Base-by-base conservation (phyloP, 1,139 yeast genomes). In the Casaregolazyma lundiana region DNA sequence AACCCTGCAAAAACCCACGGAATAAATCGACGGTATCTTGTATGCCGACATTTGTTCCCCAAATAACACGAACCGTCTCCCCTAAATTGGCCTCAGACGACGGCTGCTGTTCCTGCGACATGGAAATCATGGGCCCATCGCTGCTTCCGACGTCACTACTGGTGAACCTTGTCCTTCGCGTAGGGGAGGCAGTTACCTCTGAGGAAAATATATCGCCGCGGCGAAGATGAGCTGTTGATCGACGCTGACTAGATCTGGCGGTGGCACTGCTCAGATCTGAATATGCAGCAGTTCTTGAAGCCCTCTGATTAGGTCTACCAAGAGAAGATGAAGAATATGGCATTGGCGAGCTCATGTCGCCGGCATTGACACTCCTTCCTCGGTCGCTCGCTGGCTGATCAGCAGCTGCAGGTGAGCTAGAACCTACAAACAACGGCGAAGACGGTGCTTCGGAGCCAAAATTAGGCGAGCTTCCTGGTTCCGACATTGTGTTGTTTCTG, bases 41-140 rank as follows among this genome's bases (percentile, higher is more conserved):
- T 58, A 94, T 89, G 37, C 95, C 84, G 24, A 92, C 96, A 62
- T 92, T 90, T 1, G 99, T 92, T 65, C 99, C 99, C 99, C 99
- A 92, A 60, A 92, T 90, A 48, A 92, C 95, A 61, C 95, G 78
- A 29, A 82, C 79, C 1, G 95, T 94, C 54, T 83, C 94, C 50
- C 77, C 81, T 15, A 71, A 67, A 44, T 70, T 71, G 17, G 50
- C 59, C 18, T 60, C 60, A 7, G 64, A 55, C 21, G 57, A 41
- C 8, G 50, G 45, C 15, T 50, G 49, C 26, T 52, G 44, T 15
- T 47, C 50, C 29, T 42, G 45, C 2, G 45, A 42, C 39, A 40
- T 48, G 36, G 35, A 50, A 52, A 44, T 29, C 35, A 42, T 18
- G 9, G 39, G 53, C 46, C 38, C 45, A 26, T 42, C 38, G 11